Conservation (phyloP, 1,284 basidiomycete genomes). For the Apiotrichum brassicae region DNA sequence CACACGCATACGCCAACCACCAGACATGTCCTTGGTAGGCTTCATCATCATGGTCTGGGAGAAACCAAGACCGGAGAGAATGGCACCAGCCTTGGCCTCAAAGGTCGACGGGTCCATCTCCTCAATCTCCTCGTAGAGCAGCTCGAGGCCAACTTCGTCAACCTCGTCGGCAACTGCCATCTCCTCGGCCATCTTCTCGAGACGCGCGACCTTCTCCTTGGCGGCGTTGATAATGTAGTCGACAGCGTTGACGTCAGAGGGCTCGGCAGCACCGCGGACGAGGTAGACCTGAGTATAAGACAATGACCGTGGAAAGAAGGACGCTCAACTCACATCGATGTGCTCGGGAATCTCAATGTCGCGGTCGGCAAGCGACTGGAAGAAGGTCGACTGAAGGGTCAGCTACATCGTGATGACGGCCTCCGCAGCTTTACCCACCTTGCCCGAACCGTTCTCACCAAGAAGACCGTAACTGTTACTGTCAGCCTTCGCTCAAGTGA, state of each 20-base stretch:
- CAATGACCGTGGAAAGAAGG: not conserved
- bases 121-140: slow-evolving; percentile 92
- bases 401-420: no score
- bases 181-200: slow-evolving; percentile 93
- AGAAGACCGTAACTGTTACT: slow-evolving; percentile 68
- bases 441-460: slow-evolving; percentile 96
- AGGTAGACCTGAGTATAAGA: slow-evolving; percentile 68
- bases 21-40: slow-evolving; percentile 96
- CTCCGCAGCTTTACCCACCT: no score
- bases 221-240: slow-evolving; percentile 95
- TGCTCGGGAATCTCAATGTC: slow-evolving; percentile 92
- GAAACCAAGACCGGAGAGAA: slow-evolving; percentile 96
- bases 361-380: slow-evolving; percentile 67
- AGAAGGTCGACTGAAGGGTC: slow-evolving; percentile 50
- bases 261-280: slow-evolving; percentile 91
- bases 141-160: slow-evolving; percentile 79
- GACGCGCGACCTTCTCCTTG: slow-evolving; percentile 86
- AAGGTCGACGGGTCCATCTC: slow-evolving; percentile 94
- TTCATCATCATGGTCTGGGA: slow-evolving; percentile 86
- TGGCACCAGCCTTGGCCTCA: slow-evolving; percentile 90
- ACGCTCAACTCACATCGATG: slow-evolving; percentile 59
- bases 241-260: slow-evolving; percentile 89
- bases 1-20: slow-evolving; percentile 99
- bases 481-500: no score
- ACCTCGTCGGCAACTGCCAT: slow-evolving; percentile 81